phyloP scores from a whole-genome alignment of 139 green algal species.

The Picochlorum sp. region DNA sequence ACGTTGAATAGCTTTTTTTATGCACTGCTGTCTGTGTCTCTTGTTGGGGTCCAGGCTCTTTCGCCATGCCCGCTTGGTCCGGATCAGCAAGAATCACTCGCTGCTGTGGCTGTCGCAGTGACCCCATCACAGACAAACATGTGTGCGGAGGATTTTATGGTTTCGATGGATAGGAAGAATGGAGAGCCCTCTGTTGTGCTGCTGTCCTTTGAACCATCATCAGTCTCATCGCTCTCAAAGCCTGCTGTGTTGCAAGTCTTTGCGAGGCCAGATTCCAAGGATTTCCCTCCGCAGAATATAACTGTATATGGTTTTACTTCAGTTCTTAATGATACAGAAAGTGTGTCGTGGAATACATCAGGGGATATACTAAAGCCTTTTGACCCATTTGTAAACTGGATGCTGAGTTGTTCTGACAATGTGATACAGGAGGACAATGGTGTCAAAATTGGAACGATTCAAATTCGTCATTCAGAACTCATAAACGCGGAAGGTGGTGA shows the following conservation, averaged over 20 bases:
- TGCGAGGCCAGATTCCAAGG: not conserved
- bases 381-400: conserved; percentile 1
- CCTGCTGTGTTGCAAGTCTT: conserved; percentile 1
- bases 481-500: not conserved
- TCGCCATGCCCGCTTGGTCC: conserved; percentile 1
- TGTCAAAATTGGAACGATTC: not conserved
- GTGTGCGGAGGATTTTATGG: not conserved
- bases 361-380: conserved; percentile 1
- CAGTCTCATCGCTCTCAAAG: not conserved
- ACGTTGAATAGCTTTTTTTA: not conserved
- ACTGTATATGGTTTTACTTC: not conserved
- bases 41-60: not conserved
- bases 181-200: not conserved
- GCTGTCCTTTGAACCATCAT: not conserved
- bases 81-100: not conserved
- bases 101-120: not conserved
- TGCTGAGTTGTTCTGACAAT: not conserved
- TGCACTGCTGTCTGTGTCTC: not conserved
- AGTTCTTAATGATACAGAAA: not conserved
- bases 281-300: conserved; percentile 1
- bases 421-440: not conserved
- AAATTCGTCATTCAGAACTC: not conserved
- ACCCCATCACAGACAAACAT: conserved; percentile 1
- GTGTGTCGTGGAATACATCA: not conserved
- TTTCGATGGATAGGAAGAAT: not conserved